phyloP scores from a whole-genome alignment of 345 rosid species.

The Capsella bursapastoris region DNA sequence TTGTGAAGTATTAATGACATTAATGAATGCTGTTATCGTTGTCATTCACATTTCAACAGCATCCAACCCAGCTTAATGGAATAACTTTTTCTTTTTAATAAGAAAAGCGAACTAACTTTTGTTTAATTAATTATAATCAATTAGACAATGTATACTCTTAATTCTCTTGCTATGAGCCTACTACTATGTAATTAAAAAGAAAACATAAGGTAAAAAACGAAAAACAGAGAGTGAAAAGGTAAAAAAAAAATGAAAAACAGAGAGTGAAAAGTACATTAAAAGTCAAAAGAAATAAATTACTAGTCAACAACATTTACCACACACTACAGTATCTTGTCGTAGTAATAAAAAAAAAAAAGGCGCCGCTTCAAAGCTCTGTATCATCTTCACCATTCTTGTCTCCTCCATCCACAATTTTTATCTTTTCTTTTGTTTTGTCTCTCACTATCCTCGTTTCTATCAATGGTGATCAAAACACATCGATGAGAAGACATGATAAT shows the following conservation, averaged over 20 bases:
- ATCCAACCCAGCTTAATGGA: not conserved
- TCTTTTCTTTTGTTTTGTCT: not conserved
- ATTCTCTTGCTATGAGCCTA: not conserved
- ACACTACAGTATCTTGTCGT: not conserved
- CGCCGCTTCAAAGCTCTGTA: not conserved
- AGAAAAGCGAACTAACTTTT: not conserved
- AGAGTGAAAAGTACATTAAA: not conserved
- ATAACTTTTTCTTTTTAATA: too few relatives aligned
- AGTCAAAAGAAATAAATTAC: not conserved
- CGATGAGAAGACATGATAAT: constrained; percentile 33
- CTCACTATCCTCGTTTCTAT: constrained; percentile 30
- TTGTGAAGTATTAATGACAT: not conserved
- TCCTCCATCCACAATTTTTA: constrained; percentile 7
- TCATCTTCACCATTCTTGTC: constrained; percentile 3
- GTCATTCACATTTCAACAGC: not conserved
- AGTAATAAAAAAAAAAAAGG: not conserved
- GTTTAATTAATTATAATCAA: not conserved
- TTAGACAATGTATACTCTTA: not conserved
- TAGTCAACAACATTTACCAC: not conserved
- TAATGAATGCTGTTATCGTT: too few relatives aligned
- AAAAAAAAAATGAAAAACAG: not conserved
- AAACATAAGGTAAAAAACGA: not conserved
- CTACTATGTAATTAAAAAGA: not conserved
- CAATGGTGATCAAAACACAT: constrained; percentile 27
- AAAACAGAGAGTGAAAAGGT: not conserved